These are phyloP conservation scores for Sideroxylon spinosum DNA, from an alignment of 179 eudicot genomes.

Conservation along the genomic window DNA sequence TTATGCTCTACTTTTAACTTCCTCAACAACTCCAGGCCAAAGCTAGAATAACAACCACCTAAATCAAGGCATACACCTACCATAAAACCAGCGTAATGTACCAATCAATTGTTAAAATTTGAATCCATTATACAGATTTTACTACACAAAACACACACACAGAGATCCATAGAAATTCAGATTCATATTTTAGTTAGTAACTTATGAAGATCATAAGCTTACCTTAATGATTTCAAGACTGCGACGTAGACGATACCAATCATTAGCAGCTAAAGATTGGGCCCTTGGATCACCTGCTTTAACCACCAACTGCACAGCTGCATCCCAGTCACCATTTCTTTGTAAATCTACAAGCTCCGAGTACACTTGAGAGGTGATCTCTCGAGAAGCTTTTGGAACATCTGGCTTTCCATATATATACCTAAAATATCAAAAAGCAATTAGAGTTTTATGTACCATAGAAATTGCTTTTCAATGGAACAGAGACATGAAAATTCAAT, in stretches of 20 bases:
- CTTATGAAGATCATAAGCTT: conserved; percentile 31
- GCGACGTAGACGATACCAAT: conserved; percentile 93
- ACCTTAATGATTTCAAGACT: conserved; percentile 93
- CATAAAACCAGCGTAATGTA: neutral
- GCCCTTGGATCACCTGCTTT: conserved; percentile 81
- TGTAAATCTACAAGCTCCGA: conserved; percentile 67
- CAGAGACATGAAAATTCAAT: neutral
- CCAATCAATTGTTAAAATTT: neutral
- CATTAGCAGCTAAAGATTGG: conserved; percentile 64
- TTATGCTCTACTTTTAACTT: neutral
- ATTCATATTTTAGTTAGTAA: neutral
- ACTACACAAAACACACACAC: neutral
- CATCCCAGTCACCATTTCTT: conserved; percentile 53
- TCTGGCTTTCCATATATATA: conserved; percentile 93
- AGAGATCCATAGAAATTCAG: neutral
- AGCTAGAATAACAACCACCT: neutral
- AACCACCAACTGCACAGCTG: conserved; percentile 72
- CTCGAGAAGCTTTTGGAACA: conserved; percentile 79
- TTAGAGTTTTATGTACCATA: neutral
- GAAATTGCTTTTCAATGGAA: neutral
- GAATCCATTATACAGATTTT: neutral
- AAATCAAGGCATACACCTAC: neutral
- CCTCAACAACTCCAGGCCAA: neutral
- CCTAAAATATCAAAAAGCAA: conserved; percentile 39
- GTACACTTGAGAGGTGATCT: conserved; percentile 55